These are phyloP conservation scores for Solanum hybrid DNA, from an alignment of 305 asterid genomes.

Conservation along the genomic window DNA sequence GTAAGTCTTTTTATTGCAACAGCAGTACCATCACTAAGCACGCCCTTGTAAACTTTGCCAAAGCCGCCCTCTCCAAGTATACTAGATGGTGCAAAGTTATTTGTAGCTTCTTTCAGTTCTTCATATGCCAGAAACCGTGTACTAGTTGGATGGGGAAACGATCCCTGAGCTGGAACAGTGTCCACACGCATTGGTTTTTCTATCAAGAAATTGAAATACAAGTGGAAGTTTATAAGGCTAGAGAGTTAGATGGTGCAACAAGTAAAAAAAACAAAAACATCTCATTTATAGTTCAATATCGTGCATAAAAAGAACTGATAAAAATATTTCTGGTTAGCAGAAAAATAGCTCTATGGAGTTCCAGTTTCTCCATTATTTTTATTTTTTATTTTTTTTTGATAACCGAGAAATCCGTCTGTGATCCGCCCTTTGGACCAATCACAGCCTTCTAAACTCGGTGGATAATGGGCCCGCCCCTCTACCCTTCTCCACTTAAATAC, in stretches of 20 bases:
- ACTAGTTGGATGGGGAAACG: slow-evolving; percentile 78
- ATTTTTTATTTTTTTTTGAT: no score
- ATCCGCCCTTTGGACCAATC: no score
- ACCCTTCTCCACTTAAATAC: no score
- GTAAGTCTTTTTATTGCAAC: slow-evolving; percentile 92
- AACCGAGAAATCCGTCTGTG: no score
- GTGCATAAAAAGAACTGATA: not conserved
- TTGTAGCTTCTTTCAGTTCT: slow-evolving; percentile 83
- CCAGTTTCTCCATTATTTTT: not conserved
- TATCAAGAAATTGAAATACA: slow-evolving; percentile 15
- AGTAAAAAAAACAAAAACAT: not conserved
- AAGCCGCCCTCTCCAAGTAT: slow-evolving; percentile 97
- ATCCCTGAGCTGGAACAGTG: slow-evolving; percentile 47
- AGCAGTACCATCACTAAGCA: slow-evolving; percentile 75
- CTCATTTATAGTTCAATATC: not conserved
- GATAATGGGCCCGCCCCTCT: no score
- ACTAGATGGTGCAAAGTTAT: slow-evolving; percentile 67
- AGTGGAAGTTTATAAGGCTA: slow-evolving; percentile 3
- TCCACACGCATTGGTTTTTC: slow-evolving; percentile 45
- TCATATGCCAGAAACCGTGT: slow-evolving; percentile 76
- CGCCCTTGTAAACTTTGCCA: slow-evolving; percentile 90
- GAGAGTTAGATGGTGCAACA: not conserved
- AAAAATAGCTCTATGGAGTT: not conserved
- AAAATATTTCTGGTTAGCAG: not conserved
- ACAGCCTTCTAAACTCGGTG: no score